phyloP scores from a whole-genome alignment of 2,329 filamentous ascomycete species.

The Hypoxylon sp. region DNA sequence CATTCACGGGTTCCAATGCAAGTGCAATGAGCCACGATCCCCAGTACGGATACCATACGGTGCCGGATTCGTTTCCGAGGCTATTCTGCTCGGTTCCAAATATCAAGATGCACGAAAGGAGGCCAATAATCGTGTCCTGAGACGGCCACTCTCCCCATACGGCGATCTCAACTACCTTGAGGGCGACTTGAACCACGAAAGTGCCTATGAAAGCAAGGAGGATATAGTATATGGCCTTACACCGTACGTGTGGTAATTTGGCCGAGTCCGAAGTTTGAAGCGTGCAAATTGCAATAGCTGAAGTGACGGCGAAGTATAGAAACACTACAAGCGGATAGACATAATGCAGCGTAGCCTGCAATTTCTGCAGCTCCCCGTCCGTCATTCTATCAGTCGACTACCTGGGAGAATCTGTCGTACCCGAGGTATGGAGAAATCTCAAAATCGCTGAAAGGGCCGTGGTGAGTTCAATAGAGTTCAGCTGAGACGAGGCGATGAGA shows the following conservation, averaged over 20 bases:
- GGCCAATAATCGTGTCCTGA: slow-evolving; percentile 67
- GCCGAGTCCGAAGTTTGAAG: slow-evolving; percentile 62
- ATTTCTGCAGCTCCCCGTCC: slow-evolving; percentile 44
- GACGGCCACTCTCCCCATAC: slow-evolving; percentile 58
- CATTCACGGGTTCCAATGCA: slow-evolving; percentile 67
- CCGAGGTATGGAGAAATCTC: slow-evolving; percentile 11
- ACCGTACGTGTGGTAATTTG: slow-evolving; percentile 58
- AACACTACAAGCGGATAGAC: slow-evolving; percentile 70
- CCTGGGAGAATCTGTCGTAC: slow-evolving; percentile 24
- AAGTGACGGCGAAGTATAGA: slow-evolving; percentile 69
- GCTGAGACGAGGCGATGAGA: slow-evolving; percentile 23
- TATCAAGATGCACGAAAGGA: slow-evolving; percentile 73
- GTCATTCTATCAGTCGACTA: slow-evolving; percentile 36
- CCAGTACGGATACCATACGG: slow-evolving; percentile 74
- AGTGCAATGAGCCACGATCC: slow-evolving; percentile 74
- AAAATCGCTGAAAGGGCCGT: slow-evolving; percentile 2
- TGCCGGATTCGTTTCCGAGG: slow-evolving; percentile 65
- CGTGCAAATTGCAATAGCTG: slow-evolving; percentile 66
- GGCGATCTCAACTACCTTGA: slow-evolving; percentile 58
- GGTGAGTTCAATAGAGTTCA: slow-evolving; percentile 16
- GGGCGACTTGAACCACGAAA: slow-evolving; percentile 64
- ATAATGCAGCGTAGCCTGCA: slow-evolving; percentile 68
- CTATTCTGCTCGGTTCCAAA: slow-evolving; percentile 73
- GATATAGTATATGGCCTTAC: slow-evolving; percentile 61
- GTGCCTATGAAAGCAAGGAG: slow-evolving; percentile 61